phyloP scores from a whole-genome alignment of 176 grass and related monocot genomes.

The bread wheat (Triticum aestivum) region DNA sequence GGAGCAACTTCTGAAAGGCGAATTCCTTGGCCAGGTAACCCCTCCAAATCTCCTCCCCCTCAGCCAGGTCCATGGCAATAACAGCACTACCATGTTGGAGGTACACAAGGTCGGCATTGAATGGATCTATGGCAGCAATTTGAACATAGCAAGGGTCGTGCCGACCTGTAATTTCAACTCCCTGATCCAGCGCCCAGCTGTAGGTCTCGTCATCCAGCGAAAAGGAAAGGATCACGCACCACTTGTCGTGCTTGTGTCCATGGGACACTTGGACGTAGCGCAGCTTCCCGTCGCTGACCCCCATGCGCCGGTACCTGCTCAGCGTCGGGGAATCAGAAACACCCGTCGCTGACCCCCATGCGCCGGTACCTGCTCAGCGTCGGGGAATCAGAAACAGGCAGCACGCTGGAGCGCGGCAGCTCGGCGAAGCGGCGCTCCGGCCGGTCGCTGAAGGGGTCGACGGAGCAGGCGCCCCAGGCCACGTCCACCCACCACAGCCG shows the following conservation, averaged over 20 bases:
- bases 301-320: neutral
- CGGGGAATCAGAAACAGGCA: too few relatives aligned
- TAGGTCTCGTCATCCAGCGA: neutral
- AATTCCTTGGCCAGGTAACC: neutral
- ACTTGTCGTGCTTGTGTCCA: too few relatives aligned
- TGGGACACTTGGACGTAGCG: too few relatives aligned
- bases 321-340: neutral
- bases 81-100: neutral
- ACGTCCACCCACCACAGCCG: neutral
- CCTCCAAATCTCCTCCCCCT: neutral
- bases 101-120: neutral
- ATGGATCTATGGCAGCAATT: neutral
- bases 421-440: neutral
- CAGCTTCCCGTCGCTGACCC: neutral
- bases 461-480: neutral
- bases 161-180: too few relatives aligned
- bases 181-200: neutral
- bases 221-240: too few relatives aligned
- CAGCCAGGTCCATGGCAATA: neutral
- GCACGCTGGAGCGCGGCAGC: neutral
- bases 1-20: neutral
- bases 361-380: neutral
- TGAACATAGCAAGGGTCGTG: neutral
- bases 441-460: neutral
- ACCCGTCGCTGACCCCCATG: neutral